Conservation (phyloP, 148 eudicot genomes). For the Silene conica region DNA sequence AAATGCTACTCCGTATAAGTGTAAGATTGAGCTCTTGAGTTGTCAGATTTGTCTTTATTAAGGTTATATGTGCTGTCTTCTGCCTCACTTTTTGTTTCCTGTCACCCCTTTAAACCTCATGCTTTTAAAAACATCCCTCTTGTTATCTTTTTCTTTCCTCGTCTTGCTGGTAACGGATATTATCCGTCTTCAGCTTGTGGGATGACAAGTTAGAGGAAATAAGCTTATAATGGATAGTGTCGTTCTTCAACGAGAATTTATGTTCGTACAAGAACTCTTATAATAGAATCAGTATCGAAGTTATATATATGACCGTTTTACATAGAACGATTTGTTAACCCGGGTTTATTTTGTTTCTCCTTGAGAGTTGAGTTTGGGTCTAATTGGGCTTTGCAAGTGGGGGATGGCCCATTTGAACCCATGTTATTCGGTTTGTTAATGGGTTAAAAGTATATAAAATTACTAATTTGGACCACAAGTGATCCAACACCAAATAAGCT, state of each 20-base stretch:
- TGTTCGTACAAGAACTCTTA: too few relatives aligned
- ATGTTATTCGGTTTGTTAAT: neutral
- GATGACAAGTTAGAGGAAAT: too few relatives aligned
- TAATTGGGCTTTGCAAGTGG: conserved; percentile 1
- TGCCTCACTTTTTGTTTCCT: conserved; percentile 27
- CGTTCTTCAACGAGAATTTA: too few relatives aligned
- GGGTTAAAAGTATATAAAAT: neutral
- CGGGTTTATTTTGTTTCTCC: too few relatives aligned
- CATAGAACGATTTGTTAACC: too few relatives aligned
- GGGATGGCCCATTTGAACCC: neutral
- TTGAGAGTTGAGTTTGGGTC: neutral
- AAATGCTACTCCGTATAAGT: neutral
- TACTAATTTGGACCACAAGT: conserved; percentile 1
- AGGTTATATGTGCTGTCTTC: conserved; percentile 14
- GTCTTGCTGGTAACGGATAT: too few relatives aligned
- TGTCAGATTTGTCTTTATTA: conserved; percentile 36
- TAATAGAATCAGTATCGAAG: too few relatives aligned
- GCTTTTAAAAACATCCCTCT: neutral
- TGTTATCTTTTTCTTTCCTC: too few relatives aligned
- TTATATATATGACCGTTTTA: too few relatives aligned
- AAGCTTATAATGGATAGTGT: too few relatives aligned
- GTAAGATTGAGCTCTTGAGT: conserved; percentile 26
- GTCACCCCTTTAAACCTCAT: conserved; percentile 23
- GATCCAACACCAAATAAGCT: neutral
- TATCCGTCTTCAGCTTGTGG: too few relatives aligned